phyloP scores from a whole-genome alignment of 768 basidiomycete genomes.

The Megacollybia marginata region DNA sequence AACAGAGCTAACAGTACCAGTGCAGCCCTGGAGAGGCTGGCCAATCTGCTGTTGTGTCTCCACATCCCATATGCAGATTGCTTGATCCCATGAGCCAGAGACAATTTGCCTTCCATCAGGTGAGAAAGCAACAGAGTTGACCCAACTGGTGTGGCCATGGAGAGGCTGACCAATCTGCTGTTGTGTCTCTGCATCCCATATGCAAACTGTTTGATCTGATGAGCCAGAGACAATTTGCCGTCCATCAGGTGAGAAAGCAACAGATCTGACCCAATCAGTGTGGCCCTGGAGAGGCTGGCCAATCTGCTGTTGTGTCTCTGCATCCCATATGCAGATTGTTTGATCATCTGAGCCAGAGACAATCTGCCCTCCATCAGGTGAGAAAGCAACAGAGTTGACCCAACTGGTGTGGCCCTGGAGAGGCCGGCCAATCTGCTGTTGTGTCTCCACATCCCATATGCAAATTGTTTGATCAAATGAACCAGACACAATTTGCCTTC shows the following conservation, averaged over 20 bases:
- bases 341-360: conserved; percentile 12
- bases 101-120: conserved; percentile 15
- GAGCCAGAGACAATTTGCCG: too few species aligned
- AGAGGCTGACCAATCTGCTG: too few species aligned
- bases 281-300: too few species aligned
- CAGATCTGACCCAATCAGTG: too few species aligned
- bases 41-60: too few species aligned
- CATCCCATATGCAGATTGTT: conserved; percentile 15
- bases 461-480: conserved; percentile 21
- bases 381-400: conserved; percentile 12
- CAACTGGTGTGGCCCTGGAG: conserved; percentile 11
- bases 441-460: conserved; percentile 11
- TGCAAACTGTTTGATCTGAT: too few species aligned
- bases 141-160: too few species aligned
- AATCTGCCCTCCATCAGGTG: conserved; percentile 11
- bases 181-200: too few species aligned
- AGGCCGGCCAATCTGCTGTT: neutral
- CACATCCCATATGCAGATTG: too few species aligned
- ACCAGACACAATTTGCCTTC: conserved; percentile 17
- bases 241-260: too few species aligned
- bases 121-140: conserved; percentile 20
- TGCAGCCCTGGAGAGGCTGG: neutral
- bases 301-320: neutral
- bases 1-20: too few species aligned
- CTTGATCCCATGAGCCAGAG: conserved; percentile 16